Evolutionary conservation across 2,329 filamentous ascomycete species (phyloP).

Genomic region (Periconia sp.): DNA sequence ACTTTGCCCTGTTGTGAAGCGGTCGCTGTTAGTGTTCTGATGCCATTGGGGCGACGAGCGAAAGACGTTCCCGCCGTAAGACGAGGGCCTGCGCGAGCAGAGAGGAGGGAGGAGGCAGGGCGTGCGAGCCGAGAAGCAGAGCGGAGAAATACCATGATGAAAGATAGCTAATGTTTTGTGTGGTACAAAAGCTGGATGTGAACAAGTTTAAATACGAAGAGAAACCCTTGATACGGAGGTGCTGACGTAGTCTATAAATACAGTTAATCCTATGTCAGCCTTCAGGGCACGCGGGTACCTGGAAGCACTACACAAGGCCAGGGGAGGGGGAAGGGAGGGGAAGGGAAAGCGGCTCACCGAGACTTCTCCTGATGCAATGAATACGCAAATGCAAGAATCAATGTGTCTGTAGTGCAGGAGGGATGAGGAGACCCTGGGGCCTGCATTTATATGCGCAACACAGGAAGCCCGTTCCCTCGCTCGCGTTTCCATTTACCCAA

Average conservation of each 20-base stretch:
- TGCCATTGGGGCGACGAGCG: conserved; percentile 51
- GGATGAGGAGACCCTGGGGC: conserved; percentile 22
- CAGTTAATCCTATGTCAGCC: conserved; percentile 21
- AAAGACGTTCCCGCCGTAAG: conserved; percentile 47
- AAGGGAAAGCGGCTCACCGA: conserved; percentile 17
- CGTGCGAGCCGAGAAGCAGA: conserved; percentile 61
- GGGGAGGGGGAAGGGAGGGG: conserved; percentile 13
- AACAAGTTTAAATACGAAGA: conserved; percentile 22
- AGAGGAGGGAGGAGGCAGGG: conserved; percentile 56
- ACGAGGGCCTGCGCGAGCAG: conserved; percentile 45
- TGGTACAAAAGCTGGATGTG: conserved; percentile 16
- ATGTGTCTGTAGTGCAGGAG: neutral
- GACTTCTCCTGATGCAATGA: conserved; percentile 6
- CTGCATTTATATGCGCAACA: conserved; percentile 29
- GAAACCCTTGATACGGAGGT: conserved; percentile 22
- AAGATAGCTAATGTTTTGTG: conserved; percentile 9
- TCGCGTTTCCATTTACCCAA: conserved; percentile 13
- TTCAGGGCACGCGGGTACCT: conserved; percentile 15
- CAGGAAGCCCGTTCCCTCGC: conserved; percentile 16
- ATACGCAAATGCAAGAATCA: conserved; percentile 16
- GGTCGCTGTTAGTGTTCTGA: conserved; percentile 65
- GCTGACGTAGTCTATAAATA: conserved; percentile 31
- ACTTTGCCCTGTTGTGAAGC: conserved; percentile 86
- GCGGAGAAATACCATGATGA: conserved; percentile 63
- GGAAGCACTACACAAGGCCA: conserved; percentile 17